Evolutionary conservation across 805 yeast genomes (phyloP).

Genomic region (Pichia phayaonensis): DNA sequence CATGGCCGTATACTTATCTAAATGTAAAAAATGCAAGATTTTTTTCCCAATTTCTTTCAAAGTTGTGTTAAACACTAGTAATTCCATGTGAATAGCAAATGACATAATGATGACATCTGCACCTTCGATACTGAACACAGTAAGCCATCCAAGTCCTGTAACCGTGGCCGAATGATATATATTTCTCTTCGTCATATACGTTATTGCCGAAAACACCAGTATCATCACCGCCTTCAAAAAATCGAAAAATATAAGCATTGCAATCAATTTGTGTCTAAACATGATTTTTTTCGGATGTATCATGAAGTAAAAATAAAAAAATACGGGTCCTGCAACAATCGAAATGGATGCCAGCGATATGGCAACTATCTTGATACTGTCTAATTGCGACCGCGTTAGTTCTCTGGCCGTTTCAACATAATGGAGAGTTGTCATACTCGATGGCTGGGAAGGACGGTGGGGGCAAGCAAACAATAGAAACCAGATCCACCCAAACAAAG

Average conservation of each 20-base stretch:
- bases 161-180: constrained; percentile 34
- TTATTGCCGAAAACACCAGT: constrained; percentile 49
- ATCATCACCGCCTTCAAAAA: constrained; percentile 64
- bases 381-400: constrained; percentile 3
- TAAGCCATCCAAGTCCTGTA: constrained; percentile 70
- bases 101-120: constrained; percentile 77
- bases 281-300: constrained; percentile 57
- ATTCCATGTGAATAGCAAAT: constrained; percentile 76
- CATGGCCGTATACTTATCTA: background rate
- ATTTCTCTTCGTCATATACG: constrained; percentile 2
- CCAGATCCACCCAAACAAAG: no score
- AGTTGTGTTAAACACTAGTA: constrained; percentile 54
- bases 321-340: constrained; percentile 45
- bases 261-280: constrained; percentile 65
- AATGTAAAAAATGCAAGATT: background rate
- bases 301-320: constrained; percentile 52
- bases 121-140: constrained; percentile 75
- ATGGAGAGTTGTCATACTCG: background rate
- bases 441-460: no score
- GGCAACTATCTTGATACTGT: constrained; percentile 33
- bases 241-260: constrained; percentile 64
- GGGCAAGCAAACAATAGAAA: no score
- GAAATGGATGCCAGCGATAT: constrained; percentile 44
- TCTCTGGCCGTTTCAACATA: background rate
- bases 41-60: background rate